These are phyloP conservation scores for Pythium brassicae DNA, from an alignment of 352 stramenopile genomes.

Conservation along the genomic window DNA sequence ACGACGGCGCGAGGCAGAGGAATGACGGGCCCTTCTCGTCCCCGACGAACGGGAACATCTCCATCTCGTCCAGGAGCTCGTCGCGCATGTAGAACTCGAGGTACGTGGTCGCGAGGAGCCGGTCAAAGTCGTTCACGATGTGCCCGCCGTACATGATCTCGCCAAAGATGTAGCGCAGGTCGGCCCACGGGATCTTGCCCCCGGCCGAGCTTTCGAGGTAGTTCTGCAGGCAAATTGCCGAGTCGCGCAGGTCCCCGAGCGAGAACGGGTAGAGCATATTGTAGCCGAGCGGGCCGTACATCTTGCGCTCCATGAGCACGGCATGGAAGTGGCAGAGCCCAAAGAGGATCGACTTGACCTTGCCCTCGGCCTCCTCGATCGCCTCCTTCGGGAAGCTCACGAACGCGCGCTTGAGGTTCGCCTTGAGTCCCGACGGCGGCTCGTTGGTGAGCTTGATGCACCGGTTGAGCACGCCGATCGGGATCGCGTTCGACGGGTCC, in stretches of 20 bases:
- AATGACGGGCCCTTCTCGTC: conserved; percentile 95
- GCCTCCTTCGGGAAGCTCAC: conserved; percentile 95
- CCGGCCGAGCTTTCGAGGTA: conserved; percentile 95
- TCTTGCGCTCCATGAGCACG: conserved; percentile 97
- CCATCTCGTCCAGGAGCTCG: conserved; percentile 96
- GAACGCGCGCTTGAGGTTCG: conserved; percentile 96
- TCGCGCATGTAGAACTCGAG: conserved; percentile 98
- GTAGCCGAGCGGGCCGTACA: conserved; percentile 96
- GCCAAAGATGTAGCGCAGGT: conserved; percentile 96
- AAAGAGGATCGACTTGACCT: conserved; percentile 97
- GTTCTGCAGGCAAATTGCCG: conserved; percentile 93
- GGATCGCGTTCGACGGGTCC: conserved; percentile 91
- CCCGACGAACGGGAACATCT: conserved; percentile 97
- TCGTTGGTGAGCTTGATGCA: conserved; percentile 98
- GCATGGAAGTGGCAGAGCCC: conserved; percentile 97
- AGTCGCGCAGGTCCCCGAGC: conserved; percentile 94
- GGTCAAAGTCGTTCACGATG: conserved; percentile 96
- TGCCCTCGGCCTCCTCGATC: conserved; percentile 94
- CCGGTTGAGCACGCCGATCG: conserved; percentile 94
- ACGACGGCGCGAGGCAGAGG: conserved; percentile 93
- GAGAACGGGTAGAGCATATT: conserved; percentile 99
- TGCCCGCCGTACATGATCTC: conserved; percentile 97
- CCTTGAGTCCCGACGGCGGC: conserved; percentile 92
- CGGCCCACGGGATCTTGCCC: conserved; percentile 95
- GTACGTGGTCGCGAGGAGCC: conserved; percentile 94